Evolutionary conservation across 805 yeast genomes (phyloP).

Genomic region (Pichia cabralensis): DNA sequence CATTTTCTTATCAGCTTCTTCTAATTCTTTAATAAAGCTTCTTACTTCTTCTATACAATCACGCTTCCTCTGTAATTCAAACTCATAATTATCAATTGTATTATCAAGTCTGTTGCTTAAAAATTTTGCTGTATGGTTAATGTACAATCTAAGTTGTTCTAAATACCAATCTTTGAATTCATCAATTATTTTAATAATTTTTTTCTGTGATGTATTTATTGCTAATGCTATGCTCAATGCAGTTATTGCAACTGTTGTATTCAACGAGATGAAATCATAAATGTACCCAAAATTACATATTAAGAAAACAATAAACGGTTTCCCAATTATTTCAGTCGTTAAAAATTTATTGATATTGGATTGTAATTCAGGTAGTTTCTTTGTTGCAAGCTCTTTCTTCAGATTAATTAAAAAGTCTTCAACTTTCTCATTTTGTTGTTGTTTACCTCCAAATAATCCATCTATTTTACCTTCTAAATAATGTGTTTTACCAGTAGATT

Average conservation of each 20-base stretch:
- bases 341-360: constrained; percentile 16
- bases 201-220: constrained; percentile 19
- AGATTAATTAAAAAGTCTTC: neutral
- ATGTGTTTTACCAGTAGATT: constrained; percentile 18
- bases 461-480: constrained; percentile 26
- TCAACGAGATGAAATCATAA: constrained; percentile 19
- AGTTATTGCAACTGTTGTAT: constrained; percentile 20
- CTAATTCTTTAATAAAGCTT: constrained; percentile 8
- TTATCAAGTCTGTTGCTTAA: constrained; percentile 13
- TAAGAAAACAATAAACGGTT: constrained; percentile 20
- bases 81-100: constrained; percentile 12
- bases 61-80: constrained; percentile 8
- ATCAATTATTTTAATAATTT: constrained; percentile 10
- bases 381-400: constrained; percentile 5
- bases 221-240: constrained; percentile 21
- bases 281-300: constrained; percentile 20
- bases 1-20: constrained; percentile 6
- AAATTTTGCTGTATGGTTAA: constrained; percentile 16
- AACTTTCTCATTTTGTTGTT: neutral
- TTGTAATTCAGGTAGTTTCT: constrained; percentile 22
- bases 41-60: constrained; percentile 10
- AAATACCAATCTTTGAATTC: constrained; percentile 20
- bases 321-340: constrained; percentile 16
- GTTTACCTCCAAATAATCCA: constrained; percentile 10
- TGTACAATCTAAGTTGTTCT: constrained; percentile 18